Evolutionary conservation across 495 filamentous ascomycete species (phyloP).

Genomic region (Aspergillus sclerotiicarbonarius): DNA sequence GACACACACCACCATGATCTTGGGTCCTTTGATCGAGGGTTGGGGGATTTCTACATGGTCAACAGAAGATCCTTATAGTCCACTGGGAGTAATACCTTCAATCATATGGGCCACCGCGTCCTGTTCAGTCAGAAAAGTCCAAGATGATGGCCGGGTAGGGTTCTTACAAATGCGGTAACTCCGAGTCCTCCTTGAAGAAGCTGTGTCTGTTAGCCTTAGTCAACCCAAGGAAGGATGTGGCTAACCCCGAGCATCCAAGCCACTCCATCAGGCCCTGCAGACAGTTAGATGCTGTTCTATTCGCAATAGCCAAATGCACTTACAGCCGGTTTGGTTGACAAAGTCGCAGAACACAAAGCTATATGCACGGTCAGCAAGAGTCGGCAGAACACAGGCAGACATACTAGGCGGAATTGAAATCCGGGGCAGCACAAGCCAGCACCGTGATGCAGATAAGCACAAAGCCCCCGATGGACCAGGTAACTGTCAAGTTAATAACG

Average conservation of each 20-base stretch:
- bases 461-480: conserved; percentile 68
- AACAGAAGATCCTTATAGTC: background rate
- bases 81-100: conserved; percentile 29
- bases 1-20: conserved; percentile 72
- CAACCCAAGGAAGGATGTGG: background rate
- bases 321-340: conserved; percentile 58
- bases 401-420: conserved; percentile 59
- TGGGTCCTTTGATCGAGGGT: conserved; percentile 61
- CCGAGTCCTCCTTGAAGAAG: conserved; percentile 61
- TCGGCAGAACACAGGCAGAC: conserved; percentile 43
- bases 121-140: conserved; percentile 27
- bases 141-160: background rate
- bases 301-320: conserved; percentile 7
- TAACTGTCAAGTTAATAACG: conserved; percentile 32
- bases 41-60: conserved; percentile 63
- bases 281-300: background rate
- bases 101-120: conserved; percentile 56
- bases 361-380: conserved; percentile 34
- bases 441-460: conserved; percentile 65
- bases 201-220: conserved; percentile 27
- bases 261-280: conserved; percentile 58
- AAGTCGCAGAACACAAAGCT: conserved; percentile 62
- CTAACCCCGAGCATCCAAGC: conserved; percentile 60
- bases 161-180: conserved; percentile 57
- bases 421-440: conserved; percentile 58